Conservation (phyloP, 2,329 filamentous ascomycete species). For the Pseudopithomyces maydicus region DNA sequence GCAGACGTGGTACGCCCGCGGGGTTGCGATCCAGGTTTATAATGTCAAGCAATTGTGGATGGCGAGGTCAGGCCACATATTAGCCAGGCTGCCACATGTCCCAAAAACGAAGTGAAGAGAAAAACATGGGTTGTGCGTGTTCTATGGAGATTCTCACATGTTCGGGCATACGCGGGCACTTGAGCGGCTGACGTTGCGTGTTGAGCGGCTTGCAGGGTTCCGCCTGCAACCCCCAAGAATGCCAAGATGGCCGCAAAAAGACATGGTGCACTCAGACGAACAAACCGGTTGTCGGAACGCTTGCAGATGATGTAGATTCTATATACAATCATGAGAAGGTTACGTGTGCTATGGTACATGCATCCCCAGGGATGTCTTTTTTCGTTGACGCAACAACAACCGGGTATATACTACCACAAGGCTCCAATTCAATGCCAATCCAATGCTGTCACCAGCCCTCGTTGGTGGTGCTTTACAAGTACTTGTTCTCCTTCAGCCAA, state of each 20-base stretch:
- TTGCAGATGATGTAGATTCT: not conserved
- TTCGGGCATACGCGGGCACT: conserved; percentile 26
- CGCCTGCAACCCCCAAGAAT: not conserved
- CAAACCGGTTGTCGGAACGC: not conserved
- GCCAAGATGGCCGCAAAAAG: not conserved
- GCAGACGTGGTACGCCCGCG: conserved; percentile 2
- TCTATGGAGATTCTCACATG: conserved; percentile 30
- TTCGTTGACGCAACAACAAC: not conserved
- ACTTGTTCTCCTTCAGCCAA: conserved; percentile 72
- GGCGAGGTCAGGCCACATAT: conserved; percentile 1
- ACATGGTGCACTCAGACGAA: not conserved
- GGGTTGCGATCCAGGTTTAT: conserved; percentile 16
- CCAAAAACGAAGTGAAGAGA: conserved; percentile 13
- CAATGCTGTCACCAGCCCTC: not conserved
- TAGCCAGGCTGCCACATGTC: conserved; percentile 19
- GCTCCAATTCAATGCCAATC: no score
- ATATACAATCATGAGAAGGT: not conserved
- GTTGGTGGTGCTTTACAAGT: conserved; percentile 47
- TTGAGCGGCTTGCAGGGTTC: conserved; percentile 17
- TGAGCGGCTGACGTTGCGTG: conserved; percentile 36
- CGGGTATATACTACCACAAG: not conserved
- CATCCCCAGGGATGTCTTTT: conserved; percentile 10
- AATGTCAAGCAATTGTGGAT: not conserved
- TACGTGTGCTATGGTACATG: conserved; percentile 14
- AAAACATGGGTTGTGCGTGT: conserved; percentile 22